Evolutionary conservation across 2,329 filamentous ascomycete genomes (phyloP), one percentile per base, ranked within the genome.

Genomic region (Pseudogymnoascus sp.): DNA sequence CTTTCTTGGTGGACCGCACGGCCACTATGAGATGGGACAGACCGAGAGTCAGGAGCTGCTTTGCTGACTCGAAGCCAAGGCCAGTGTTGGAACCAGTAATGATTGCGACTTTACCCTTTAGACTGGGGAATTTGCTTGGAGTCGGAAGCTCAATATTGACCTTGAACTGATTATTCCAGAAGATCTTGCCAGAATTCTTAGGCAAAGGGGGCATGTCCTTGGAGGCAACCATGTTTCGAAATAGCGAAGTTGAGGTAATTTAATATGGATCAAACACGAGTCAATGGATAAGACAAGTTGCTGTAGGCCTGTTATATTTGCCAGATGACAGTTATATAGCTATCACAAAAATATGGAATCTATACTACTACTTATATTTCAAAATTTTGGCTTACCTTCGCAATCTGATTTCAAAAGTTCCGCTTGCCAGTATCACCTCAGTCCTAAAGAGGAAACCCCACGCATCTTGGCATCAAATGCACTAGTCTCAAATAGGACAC

Each of bases 61-160:
- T 68, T 6, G 75, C 71, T 1, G 75, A 68, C 62, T 78, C 77
- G 14, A 78, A 73, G 0, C 81, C 81, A 0, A 84, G 70, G 0
- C 81, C 81, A 1, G 69, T 71, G 64, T 81, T 83, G 31, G 74
- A 69, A 2, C 81, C 81, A 0, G 80, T 82, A 26, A 83, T 71
- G 47, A 83, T 77, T 57, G 77, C 77, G 0, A 68, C 69, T 65
- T 71, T 66, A 3, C 67, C 68, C 23, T 26, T 21, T 21, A 57
- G n/a, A 3, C 18, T 45, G 5, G 40, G 18, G 11, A 6, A 45
- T 45, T 12, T 21, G 16, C 18, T 21, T 5, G n/a, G 61, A 57
- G 62, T 63, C 4, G 62, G 62, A 23, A 62, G 21, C 16, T 60
- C 51, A 3, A 63, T 63, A 26, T 60, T 63, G 54, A 61, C 37